Base-by-base conservation (phyloP, 2,329 filamentous ascomycete species). In the Cordyceps pruinosa region DNA sequence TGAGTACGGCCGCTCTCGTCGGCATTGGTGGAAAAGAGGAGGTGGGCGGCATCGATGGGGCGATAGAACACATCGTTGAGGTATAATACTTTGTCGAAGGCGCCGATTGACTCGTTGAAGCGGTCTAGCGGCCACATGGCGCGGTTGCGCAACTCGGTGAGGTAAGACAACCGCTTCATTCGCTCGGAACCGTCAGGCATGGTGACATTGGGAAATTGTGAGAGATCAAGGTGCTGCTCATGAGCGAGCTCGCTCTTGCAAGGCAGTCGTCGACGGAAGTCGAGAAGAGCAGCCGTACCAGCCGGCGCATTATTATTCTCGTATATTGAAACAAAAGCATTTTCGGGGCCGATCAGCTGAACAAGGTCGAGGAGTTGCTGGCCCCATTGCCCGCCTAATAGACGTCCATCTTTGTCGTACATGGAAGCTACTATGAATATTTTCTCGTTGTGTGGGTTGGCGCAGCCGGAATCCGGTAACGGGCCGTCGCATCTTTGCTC, bases 401-500 rank as follows among this genome's bases (percentile, higher is more conserved):
- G 72, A 3, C 77, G 72, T 1, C 85, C 86, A 7, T 75, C 74
- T 21, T 76, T 73, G 64, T 90, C 86, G 63, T 87, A 87, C 55
- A 91, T 76, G 64, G 85, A 88, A 17, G 87, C 82, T 1, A 85
- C 85, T 52, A 91, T 87, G 65, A 87, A 90, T n/a, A 90, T 74
- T 64, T 84, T 87, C 67, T 90, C 85, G 50, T 81, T 75, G 45
- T 61, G 59, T 0, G 68, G 62, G 59, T 75, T 76, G 23, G 70
- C 74, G 59, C 74, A 73, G 26, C 73, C 70, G 8, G 65, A 57
- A 35, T 61, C 25, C 37, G 64, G 58, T 37, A 59, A 53, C 13
- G 66, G 61, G 2, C 63, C 68, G 21, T 64, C 59, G 59, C 72
- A 75, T 56, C 66, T 56, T 23, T 63, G 58, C 9, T 66, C 64